Evolutionary conservation across 345 rosid species (phyloP).

Genomic region (Lepidium didymum): DNA sequence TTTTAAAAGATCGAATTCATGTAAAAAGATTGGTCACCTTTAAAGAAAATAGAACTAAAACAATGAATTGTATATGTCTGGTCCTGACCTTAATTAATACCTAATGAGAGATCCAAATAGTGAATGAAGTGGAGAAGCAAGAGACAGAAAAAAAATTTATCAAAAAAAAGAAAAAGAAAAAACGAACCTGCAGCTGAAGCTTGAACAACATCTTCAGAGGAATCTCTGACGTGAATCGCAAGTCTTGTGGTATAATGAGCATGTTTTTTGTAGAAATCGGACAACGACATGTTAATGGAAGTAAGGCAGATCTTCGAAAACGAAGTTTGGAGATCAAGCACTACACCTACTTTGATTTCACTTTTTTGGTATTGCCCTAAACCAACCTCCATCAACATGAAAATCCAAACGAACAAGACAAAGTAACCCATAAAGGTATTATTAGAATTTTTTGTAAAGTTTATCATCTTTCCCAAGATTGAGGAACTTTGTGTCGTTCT

Average conservation of each 20-base stretch:
- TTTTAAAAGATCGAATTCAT: too few relatives aligned
- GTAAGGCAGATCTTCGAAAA: slow-evolving; percentile 16
- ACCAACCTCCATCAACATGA: not conserved
- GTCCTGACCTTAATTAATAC: not conserved
- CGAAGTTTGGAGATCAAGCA: slow-evolving; percentile 26
- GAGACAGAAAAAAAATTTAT: not conserved
- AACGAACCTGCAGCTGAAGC: slow-evolving; percentile 34
- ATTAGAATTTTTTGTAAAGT: not conserved
- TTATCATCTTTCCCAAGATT: not conserved
- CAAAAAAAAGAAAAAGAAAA: not conserved
- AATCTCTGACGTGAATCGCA: slow-evolving; percentile 17
- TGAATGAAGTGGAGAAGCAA: not conserved
- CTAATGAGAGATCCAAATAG: not conserved
- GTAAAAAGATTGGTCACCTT: not conserved
- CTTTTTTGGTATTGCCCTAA: not conserved
- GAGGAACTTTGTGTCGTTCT: not conserved
- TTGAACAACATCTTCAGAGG: slow-evolving; percentile 17
- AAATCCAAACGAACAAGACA: not conserved
- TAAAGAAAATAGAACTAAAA: not conserved
- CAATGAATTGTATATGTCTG: not conserved
- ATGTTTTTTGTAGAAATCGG: slow-evolving; percentile 21
- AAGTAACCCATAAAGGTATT: not conserved
- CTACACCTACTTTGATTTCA: slow-evolving; percentile 28
- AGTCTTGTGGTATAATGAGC: slow-evolving; percentile 21
- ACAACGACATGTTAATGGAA: slow-evolving; percentile 24